Evolutionary conservation across 768 basidiomycete genomes (phyloP).

Genomic region (Rhodotorula kratochvilovae): DNA sequence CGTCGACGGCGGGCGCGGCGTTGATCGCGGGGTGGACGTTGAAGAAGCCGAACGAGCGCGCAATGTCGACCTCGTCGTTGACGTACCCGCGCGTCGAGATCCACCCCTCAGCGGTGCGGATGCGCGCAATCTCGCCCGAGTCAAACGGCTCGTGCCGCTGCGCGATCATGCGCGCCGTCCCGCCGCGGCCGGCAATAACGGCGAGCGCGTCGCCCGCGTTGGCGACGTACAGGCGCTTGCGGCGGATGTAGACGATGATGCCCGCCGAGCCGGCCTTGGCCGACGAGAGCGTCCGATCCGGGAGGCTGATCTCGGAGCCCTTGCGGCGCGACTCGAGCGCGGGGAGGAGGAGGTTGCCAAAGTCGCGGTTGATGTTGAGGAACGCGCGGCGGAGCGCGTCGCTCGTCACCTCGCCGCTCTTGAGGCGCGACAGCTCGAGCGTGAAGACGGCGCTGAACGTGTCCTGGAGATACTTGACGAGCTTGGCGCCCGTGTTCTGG

Average conservation of each 20-base stretch:
- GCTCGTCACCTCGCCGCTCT: constrained; percentile 56
- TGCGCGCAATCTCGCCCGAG: constrained; percentile 73
- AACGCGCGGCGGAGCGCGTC: constrained; percentile 85
- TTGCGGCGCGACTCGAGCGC: constrained; percentile 35
- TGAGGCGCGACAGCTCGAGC: constrained; percentile 57
- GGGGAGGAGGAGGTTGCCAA: constrained; percentile 60
- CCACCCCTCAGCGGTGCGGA: constrained; percentile 88
- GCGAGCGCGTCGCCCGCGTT: constrained; percentile 85
- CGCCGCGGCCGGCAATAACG: constrained; percentile 57
- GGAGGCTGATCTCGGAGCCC: constrained; percentile 34
- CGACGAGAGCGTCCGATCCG: constrained; percentile 41
- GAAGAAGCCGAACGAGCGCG: constrained; percentile 91
- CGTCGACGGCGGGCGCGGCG: constrained; percentile 72
- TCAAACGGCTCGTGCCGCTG: constrained; percentile 86
- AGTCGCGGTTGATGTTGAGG: constrained; percentile 73
- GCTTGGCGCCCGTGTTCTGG: constrained; percentile 47
- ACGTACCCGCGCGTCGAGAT: constrained; percentile 84
- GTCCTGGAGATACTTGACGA: constrained; percentile 81
- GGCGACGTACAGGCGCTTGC: constrained; percentile 76
- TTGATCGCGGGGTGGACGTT: constrained; percentile 84
- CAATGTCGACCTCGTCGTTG: constrained; percentile 84
- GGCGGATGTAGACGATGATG: constrained; percentile 76
- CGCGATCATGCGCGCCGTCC: constrained; percentile 68
- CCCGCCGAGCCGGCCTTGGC: constrained; percentile 72
- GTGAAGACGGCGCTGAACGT: constrained; percentile 65